phyloP scores from a whole-genome alignment of 441 rosid genomes.

The Pelargonium citronellum region DNA sequence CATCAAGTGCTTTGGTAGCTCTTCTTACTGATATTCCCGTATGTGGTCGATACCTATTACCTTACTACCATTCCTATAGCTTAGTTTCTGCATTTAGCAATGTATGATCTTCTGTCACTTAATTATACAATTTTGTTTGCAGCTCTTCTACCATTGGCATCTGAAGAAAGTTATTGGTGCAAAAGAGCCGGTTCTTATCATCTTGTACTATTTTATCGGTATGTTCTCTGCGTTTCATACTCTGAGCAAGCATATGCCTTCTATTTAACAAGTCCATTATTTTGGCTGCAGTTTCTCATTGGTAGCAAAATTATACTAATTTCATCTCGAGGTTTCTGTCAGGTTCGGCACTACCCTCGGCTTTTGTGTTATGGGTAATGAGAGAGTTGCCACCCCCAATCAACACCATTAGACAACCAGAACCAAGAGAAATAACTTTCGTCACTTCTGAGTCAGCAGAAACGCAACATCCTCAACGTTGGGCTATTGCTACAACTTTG shows the following conservation, averaged over 20 bases:
- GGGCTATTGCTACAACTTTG: constrained; percentile 35
- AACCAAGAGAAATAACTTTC: constrained; percentile 32
- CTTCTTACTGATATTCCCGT: constrained; percentile 45
- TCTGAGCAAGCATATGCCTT: background rate
- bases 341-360: constrained; percentile 49
- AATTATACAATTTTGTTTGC: constrained; percentile 22
- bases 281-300: background rate
- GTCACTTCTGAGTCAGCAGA: constrained; percentile 29
- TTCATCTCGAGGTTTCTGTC: constrained; percentile 13
- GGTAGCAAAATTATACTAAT: background rate
- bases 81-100: background rate
- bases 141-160: constrained; percentile 51
- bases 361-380: constrained; percentile 45
- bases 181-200: constrained; percentile 36
- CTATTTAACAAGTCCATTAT: background rate
- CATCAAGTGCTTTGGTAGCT: constrained; percentile 44
- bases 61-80: background rate
- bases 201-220: constrained; percentile 51
- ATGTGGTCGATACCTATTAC: constrained; percentile 19
- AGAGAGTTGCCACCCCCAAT: constrained; percentile 47
- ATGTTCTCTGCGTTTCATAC: background rate
- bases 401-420: constrained; percentile 29
- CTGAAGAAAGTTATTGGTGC: constrained; percentile 34
- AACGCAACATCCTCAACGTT: constrained; percentile 22
- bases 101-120: constrained; percentile 9